Evolutionary conservation across 2,329 filamentous ascomycete genomes (phyloP), one percentile per base, ranked within the genome.

Genomic region (Colletotrichum viniferum): DNA sequence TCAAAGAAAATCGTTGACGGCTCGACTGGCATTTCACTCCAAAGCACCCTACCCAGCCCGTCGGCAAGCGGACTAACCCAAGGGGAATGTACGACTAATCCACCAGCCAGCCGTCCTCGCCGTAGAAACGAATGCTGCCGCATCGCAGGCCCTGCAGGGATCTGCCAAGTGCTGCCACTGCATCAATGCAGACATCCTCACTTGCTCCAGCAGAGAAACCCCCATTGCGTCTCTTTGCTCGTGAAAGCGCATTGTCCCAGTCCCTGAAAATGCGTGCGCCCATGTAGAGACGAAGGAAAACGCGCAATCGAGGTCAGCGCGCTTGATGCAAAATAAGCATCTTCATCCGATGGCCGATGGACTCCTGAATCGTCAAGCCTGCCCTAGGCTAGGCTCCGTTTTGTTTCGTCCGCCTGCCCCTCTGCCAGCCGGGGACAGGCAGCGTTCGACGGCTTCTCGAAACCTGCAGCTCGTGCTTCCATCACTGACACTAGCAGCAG

Each of bases 391-490:
- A 72, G 36, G 38, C 38, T n/a, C 64, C 24, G 12, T 62, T 18
- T 18, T 48, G 56, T 73, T 71, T 43, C 48, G 48, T 70, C 63
- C 28, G 32, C n/a, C 66, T 5, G 43, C 5, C 38, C 16, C 8
- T 62, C 36, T 63, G 69, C 28, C 55, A 74, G 69, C 55, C 69
- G 62, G 62, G 38, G 48, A 24, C n/a, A 24, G 36, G n/a, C 21
- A 38, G 28, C 55, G n/a, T 72, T 69, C 68, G 69, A 67, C 69
- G 56, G 52, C 72, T 74, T 74, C 72, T 74, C 72, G 68, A 74
- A 74, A 71, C 60, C 48, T 74, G 58, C 66, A 70, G 58, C 66
- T 65, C 26, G n/a, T 58, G 34, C 38, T 36, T 34, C 63, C 24
- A 32, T 26, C 34, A 55, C 62, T 24, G 32, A 34, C 55, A 32